Evolutionary conservation across 805 yeast genomes (phyloP), one percentile per base, ranked within the genome.

Genomic region (Saccharomyces mikatae): DNA sequence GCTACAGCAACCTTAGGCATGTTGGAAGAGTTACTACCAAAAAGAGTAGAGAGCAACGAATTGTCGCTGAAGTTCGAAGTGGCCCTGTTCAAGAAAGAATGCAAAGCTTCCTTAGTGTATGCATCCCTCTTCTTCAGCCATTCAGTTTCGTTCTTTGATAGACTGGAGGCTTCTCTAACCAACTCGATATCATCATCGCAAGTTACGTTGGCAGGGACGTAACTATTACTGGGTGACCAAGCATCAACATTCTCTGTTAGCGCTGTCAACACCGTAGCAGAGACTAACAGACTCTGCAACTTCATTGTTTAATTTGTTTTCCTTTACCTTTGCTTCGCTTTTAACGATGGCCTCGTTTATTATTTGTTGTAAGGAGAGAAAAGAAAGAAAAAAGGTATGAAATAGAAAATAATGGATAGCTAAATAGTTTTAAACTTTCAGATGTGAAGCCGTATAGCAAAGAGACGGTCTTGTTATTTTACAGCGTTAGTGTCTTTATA

Each of bases 171-270:
- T 3, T 69, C 70, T 67, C 89, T 75, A 3, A 75, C 64, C 3
- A 75, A 60, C 3, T 66, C 59, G 4, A 55, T 46, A 36, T 65
- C 57, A 50, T 68, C 69, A 0, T 86, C 86, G 68, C 88, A 83
- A 0, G 74, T 68, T 3, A 82, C 77, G 14, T 70, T 66, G 0
- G 79, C 83, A 1, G 89, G 89, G 0, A 83, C 85, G 58, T 84
- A 84, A 1, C 79, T 74, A 52, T 78, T 75, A 0, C 80, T 74
- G 1, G 83, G 83, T 1, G 64, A 61, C 64, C 62, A 62, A 24
- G 62, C 68, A 14, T 52, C 41, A 0, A 49, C 66, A 1, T 17
- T 32, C n/a, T 29, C 29, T n/a, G 52, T 30, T 14, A 51, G 27
- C 3, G 26, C 28, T 4, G 56, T 11, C 4, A 56, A 30, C 13